phyloP scores from a whole-genome alignment of 805 yeast genomes.

The Metschnikowia koreensis region DNA sequence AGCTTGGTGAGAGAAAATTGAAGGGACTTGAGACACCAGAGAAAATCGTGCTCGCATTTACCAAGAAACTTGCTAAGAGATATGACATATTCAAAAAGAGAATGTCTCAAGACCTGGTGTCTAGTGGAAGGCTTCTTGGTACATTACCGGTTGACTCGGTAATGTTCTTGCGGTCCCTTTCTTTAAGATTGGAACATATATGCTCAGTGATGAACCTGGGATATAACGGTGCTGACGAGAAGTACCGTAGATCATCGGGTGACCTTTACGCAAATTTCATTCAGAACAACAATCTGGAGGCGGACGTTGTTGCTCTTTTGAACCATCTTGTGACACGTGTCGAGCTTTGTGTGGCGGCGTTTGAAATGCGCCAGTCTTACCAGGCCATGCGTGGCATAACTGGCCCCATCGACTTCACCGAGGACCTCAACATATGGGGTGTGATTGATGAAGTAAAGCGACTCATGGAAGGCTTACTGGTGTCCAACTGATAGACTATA shows the following conservation, averaged over 20 bases:
- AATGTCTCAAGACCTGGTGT: constrained; percentile 18
- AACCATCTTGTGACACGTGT: constrained; percentile 69
- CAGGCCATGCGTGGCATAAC: constrained; percentile 20
- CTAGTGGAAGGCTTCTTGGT: constrained; percentile 33
- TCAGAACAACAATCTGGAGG: constrained; percentile 23
- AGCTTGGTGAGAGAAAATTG: constrained; percentile 81
- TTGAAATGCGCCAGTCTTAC: constrained; percentile 31
- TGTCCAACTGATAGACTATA: neutral
- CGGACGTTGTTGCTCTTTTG: constrained; percentile 53
- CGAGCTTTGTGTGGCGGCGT: constrained; percentile 51
- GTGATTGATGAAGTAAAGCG: constrained; percentile 27
- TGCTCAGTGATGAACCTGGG: constrained; percentile 52
- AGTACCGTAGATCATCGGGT: constrained; percentile 26
- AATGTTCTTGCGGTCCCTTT: constrained; percentile 50
- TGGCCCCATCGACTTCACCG: constrained; percentile 23
- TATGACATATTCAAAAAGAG: constrained; percentile 42
- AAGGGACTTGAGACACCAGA: constrained; percentile 96
- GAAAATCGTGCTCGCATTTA: constrained; percentile 73
- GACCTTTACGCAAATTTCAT: constrained; percentile 22
- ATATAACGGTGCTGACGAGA: constrained; percentile 23
- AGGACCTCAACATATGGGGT: constrained; percentile 20
- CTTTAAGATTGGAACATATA: constrained; percentile 58
- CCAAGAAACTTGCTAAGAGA: constrained; percentile 61
- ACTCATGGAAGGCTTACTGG: constrained; percentile 5
- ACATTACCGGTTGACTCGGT: constrained; percentile 45